Base-by-base conservation (phyloP, 2,329 filamentous ascomycete genomes). In the Aspergillus spinulosporus region DNA sequence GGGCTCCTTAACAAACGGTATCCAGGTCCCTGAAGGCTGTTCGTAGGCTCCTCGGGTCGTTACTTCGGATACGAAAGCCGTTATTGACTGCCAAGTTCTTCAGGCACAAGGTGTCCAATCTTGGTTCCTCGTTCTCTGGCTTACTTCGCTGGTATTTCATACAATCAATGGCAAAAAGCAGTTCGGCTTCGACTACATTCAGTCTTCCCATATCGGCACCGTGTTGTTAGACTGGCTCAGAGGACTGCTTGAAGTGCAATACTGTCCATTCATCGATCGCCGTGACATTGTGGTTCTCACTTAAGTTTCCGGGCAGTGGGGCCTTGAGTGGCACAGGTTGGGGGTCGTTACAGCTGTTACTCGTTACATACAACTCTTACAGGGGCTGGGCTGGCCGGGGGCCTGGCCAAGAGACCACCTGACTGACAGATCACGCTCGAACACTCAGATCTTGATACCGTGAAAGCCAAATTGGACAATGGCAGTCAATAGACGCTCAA, bases 81-180 rank as follows among this genome's bases (percentile, higher is more conserved):
- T 50, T 12, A 45, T 52, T 49, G 39, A 46, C 44, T 51, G 46
- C 49, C 49, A 53, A 58, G 49, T 60, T 62, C 59, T 57, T 62
- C 59, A 62, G 58, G 52, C 52, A 49, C 37, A 32, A 37, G 14
- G 21, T n/a, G 44, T 46, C 40, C 26, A 32, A 14, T 8, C 40
- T 26, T 29, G 12, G 12, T 32, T 51, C 47, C 42, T 47, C 52
- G 36, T 32, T 12, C 29, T 47, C 12, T n/a, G 26, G 28, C 9
- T 29, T 11, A 9, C 31, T 36, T 12, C 36, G 29, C 45, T 34
- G 8, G 39, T 5, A 42, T 26, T 14, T 6, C 14, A 31, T 3
- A 15, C 21, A 14, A 21, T 7, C n/a, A 40, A 11, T 12, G 26
- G 42, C 28, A 26, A 14, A 5, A 7, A 14, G 8, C 12, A 29